Base-by-base conservation (phyloP, 306 rosid genomes). In the Cicer bijugum region DNA sequence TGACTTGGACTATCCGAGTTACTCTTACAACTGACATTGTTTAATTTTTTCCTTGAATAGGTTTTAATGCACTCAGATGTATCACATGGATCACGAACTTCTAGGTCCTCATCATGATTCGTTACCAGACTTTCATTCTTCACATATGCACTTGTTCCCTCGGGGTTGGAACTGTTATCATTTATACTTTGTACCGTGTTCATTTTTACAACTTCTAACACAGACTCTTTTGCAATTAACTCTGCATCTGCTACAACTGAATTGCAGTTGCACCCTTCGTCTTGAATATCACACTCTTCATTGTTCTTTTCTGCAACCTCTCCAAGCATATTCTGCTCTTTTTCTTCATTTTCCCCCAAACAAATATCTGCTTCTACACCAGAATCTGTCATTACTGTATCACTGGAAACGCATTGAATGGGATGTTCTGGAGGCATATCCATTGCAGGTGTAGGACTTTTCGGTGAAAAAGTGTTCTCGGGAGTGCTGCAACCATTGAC, bases 351-450 rank as follows among this genome's bases (percentile, higher is more conserved):
- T 58, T 72, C 72, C 40, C 45, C 79, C 15, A 23, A 44, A 55
- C 53, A 14, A 80, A 74, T 8, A 65, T 51, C 59, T 2, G 52
- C 69, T 12, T 51, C 82, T 9, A 43, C 69, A 65, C 42, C 64
- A 58, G 83, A 80, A 69, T 73, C 48, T 70, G 55, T 19, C 17
- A 60, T 57, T 52, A 69, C 80, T 23, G 52, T 60, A 78, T 82
- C 84, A 40, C 47, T 59, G 40, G 43, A 59, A 9, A 33, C 17
- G 5, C 66, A 59, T 72, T 75, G 67, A 55, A 61, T 72, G n/a
- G 69, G 6, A 8, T 55, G 37, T 20, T 68, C 68, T 2, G 72
- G 23, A 53, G 81, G 69, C 59, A 69, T 69, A 76, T 65, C 69
- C 6, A 57, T 46, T 52, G 75, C 78, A 15, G 68, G 72, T 20